Evolutionary conservation across 202 grass and related monocot genomes (phyloP).

Genomic region (Zizania palustris): DNA sequence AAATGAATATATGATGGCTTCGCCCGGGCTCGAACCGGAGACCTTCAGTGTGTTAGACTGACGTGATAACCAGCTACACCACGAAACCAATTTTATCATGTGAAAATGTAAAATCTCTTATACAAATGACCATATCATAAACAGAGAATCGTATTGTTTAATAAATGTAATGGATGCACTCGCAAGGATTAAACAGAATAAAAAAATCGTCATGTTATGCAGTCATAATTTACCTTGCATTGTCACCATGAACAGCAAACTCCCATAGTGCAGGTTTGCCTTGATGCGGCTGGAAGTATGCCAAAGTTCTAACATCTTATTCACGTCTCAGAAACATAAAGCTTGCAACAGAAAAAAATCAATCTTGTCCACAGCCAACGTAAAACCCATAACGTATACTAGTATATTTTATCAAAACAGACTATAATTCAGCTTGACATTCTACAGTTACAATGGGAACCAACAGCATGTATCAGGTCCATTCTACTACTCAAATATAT

Average conservation of each 20-base stretch:
- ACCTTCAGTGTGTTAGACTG: conserved; percentile 98
- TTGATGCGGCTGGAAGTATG: conserved; percentile 73
- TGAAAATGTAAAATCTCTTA: no score
- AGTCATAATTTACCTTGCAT: conserved; percentile 54
- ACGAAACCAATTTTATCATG: conserved; percentile 52
- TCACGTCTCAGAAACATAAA: neutral
- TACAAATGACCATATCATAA: no score
- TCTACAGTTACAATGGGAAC: neutral
- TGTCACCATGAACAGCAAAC: conserved; percentile 58
- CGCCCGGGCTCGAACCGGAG: conserved; percentile 89
- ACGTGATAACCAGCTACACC: conserved; percentile 99
- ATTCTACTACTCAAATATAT: no score
- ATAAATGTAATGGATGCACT: neutral
- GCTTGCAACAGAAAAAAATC: neutral
- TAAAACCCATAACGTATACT: neutral
- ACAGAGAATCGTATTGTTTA: no score
- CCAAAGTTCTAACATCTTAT: conserved; percentile 68
- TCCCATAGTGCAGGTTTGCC: conserved; percentile 86
- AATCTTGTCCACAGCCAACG: neutral
- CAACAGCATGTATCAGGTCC: neutral
- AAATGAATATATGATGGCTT: conserved; percentile 45
- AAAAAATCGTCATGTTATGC: neutral
- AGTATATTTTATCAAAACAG: neutral
- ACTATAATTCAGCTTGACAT: neutral
- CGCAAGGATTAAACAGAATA: conserved; percentile 3